Base-by-base conservation (phyloP, 768 basidiomycete genomes). In the Pleurotus djamor region DNA sequence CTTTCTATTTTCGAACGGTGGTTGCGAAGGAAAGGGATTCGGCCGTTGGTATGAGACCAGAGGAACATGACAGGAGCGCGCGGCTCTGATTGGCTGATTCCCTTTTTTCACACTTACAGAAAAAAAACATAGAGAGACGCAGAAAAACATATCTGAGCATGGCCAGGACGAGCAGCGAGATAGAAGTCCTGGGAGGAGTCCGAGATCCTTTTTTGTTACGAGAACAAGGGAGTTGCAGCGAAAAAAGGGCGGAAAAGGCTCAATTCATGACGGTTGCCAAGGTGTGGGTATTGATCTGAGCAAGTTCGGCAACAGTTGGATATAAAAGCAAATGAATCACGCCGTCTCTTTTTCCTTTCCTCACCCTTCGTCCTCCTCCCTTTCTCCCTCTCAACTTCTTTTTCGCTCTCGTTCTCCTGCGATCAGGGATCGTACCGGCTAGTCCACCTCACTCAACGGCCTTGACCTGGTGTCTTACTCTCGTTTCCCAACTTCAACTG, bases 381-480 rank as follows among this genome's bases (percentile, higher is more conserved):
- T 59, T 64, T 60, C 61, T 52, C 57, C 55, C 45, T 43, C 49
- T 54, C 45, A 16, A 33, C 36, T 36, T 55, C 48, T 52, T 47
- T n/a, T 13, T 37, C 13, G 52, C 35, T n/a, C 38, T 56, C 58
- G 44, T 62, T 62, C 58, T 47, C 32, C 28, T 56, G 54, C 54
- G 54, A 56, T 56, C 54, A 56, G 54, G 14, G 54, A 56, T 56
- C 54, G 54, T 32, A 44, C 54, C 41, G 54, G 54, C 54, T 56
- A 56, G 54, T 44, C 54, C 54, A 56, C n/a, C 54, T 8, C 54
- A 56, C 54, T 56, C 54, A 56, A 56, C 54, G 54, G 41, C 54
- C 36, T 59, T 57, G 66, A 67, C 66, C 62, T 52, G 59, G 65
- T 63, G 66, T 68, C 63, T 35, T 17, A 55, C 56, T 41, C 61